These are phyloP conservation scores for Melaleuca alternifolia DNA, from an alignment of 345 rosid genomes.

Conservation along the genomic window DNA sequence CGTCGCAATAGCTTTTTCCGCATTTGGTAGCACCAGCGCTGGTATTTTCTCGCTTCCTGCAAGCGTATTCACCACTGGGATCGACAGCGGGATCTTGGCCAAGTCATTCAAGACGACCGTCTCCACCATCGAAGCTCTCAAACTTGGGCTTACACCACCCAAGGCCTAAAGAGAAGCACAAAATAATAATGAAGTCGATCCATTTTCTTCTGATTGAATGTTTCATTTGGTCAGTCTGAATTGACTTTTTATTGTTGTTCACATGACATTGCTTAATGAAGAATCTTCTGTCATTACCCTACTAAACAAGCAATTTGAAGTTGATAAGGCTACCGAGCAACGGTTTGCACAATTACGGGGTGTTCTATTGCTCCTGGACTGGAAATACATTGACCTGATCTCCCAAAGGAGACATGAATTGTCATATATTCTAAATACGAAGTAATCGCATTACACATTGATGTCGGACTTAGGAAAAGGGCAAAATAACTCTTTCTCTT, in stretches of 20 bases:
- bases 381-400: not conserved
- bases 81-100: conserved; percentile 1
- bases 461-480: not conserved
- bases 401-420: not conserved
- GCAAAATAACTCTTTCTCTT: no score
- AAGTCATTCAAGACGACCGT: conserved; percentile 6
- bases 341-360: not conserved
- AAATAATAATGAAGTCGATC: not conserved
- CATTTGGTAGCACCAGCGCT: conserved; percentile 5
- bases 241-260: not conserved
- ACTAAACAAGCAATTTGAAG: not conserved
- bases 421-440: not conserved
- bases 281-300: not conserved
- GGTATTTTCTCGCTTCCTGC: conserved; percentile 3
- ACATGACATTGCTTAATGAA: not conserved
- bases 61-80: conserved; percentile 4
- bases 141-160: not conserved
- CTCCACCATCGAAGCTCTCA: not conserved
- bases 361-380: not conserved
- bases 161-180: not conserved
- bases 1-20: not conserved
- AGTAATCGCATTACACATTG: not conserved
- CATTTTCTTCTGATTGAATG: not conserved
- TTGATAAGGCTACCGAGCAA: not conserved
- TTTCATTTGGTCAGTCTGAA: not conserved